A percentile compares a stretch with the other conserved stretches of the same genome.
phyloP scores from a whole-genome alignment of 2,329 filamentous ascomycete species.

The Iodosphaeria phyllophila region DNA sequence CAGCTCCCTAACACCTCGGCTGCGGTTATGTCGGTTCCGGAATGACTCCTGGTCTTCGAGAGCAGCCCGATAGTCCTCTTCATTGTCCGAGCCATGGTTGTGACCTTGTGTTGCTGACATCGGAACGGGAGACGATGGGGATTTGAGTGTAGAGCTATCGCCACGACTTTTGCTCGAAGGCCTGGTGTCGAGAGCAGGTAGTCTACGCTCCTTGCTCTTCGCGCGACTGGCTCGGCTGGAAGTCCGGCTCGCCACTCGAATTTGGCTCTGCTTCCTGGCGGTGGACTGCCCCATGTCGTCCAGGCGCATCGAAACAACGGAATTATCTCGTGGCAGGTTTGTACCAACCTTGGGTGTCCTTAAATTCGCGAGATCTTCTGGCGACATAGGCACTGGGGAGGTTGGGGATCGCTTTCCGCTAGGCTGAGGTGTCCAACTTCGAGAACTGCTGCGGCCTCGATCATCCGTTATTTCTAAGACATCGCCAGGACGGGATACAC shows the following conservation, averaged over 20 bases:
- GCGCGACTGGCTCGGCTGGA: conserved; percentile 28
- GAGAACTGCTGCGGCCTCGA: conserved; percentile 45
- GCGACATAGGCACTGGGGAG: conserved; percentile 86
- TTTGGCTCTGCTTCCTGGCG: conserved; percentile 21
- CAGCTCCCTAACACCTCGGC: conserved; percentile 20
- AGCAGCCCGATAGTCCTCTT: conserved; percentile 37
- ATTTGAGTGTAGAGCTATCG: conserved; percentile 39
- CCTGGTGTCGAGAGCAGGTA: conserved; percentile 28
- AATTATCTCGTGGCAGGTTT: conserved; percentile 7
- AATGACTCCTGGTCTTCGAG: conserved; percentile 35
- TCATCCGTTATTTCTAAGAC: conserved; percentile 52
- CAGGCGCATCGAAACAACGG: conserved; percentile 10
- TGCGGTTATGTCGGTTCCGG: conserved; percentile 33
- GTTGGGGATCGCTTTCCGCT: conserved; percentile 79
- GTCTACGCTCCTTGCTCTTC: conserved; percentile 25
- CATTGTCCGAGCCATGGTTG: conserved; percentile 42
- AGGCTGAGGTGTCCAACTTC: conserved; percentile 46
- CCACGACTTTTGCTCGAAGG: conserved; percentile 45
- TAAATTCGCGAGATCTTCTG: conserved; percentile 57
- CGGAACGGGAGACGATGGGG: conserved; percentile 66
- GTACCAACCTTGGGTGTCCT: conserved; percentile 24
- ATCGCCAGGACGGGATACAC: too few relatives aligned
- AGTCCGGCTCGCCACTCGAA: conserved; percentile 22
- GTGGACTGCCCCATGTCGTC: conserved; percentile 21
- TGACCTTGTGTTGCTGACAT: conserved; percentile 44